Evolutionary conservation across 352 stramenopile genomes (phyloP).

Genomic region (Phytophthora quininea): DNA sequence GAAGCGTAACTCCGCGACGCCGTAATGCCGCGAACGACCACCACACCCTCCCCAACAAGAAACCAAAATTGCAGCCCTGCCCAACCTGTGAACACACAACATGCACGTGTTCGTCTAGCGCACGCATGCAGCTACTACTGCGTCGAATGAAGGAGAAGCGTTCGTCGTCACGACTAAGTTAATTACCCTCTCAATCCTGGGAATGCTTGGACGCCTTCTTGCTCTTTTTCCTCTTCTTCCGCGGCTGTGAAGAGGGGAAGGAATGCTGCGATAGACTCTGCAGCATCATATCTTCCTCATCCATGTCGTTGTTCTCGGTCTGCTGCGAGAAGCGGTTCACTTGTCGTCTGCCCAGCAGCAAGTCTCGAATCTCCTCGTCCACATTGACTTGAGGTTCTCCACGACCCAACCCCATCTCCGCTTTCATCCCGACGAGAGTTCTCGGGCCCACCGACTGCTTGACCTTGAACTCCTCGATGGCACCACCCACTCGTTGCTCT

Average conservation of each 20-base stretch:
- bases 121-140: constrained; percentile 50
- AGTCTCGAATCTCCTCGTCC: constrained; percentile 48
- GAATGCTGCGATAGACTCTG: constrained; percentile 79
- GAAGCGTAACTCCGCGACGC: background rate
- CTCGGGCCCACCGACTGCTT: constrained; percentile 12
- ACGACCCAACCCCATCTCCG: constrained; percentile 47
- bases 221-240: constrained; percentile 36
- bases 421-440: constrained; percentile 47
- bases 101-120: constrained; percentile 46
- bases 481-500: constrained; percentile 19
- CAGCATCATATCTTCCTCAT: constrained; percentile 77
- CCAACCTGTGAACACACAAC: constrained; percentile 34
- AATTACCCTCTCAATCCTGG: background rate
- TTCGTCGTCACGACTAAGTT: constrained; percentile 20
- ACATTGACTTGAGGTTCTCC: constrained; percentile 30
- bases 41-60: constrained; percentile 49
- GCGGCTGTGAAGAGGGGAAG: constrained; percentile 38
- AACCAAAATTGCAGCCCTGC: constrained; percentile 42
- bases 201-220: constrained; percentile 18
- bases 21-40: background rate
- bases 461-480: constrained; percentile 13
- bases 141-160: constrained; percentile 45
- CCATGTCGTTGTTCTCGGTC: constrained; percentile 31
- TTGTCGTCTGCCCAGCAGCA: constrained; percentile 59
- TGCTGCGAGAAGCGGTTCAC: constrained; percentile 58